These are phyloP conservation scores for Sporothrix globosa DNA, from an alignment of 2,329 filamentous ascomycete genomes.

Conservation along the genomic window DNA sequence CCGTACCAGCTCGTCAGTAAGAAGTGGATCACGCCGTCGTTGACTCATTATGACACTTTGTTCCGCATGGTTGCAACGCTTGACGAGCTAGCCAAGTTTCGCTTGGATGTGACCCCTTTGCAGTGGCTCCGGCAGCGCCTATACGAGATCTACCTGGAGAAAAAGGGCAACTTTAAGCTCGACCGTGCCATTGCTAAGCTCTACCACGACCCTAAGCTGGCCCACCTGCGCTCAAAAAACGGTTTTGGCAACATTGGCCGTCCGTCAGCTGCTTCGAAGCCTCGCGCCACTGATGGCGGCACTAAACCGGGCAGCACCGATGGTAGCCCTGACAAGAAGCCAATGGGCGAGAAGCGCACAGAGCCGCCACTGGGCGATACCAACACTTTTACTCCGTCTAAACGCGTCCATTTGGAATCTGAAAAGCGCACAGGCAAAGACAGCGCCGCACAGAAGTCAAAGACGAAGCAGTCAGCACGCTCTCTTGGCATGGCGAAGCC, in stretches of 20 bases:
- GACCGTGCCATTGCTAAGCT: slow-evolving; percentile 56
- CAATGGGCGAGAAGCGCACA: slow-evolving; percentile 31
- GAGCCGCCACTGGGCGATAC: slow-evolving; percentile 3
- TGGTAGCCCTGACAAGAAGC: background rate
- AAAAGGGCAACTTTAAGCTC: slow-evolving; percentile 56
- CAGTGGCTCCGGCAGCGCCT: slow-evolving; percentile 63
- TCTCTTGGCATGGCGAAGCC: background rate
- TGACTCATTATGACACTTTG: slow-evolving; percentile 60
- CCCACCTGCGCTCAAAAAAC: slow-evolving; percentile 53
- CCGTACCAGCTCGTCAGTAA: slow-evolving; percentile 62
- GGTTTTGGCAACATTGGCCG: slow-evolving; percentile 62
- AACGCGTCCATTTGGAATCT: background rate
- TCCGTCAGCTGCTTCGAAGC: slow-evolving; percentile 45
- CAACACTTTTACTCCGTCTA: slow-evolving; percentile 17
- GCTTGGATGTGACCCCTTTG: slow-evolving; percentile 56
- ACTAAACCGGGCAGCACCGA: background rate
- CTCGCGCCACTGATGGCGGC: slow-evolving; percentile 32
- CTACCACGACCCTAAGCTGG: slow-evolving; percentile 60
- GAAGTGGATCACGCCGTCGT: slow-evolving; percentile 51
- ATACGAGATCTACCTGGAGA: slow-evolving; percentile 51
- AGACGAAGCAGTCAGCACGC: background rate
- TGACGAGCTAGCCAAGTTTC: slow-evolving; percentile 57
- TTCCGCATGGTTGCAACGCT: slow-evolving; percentile 60
- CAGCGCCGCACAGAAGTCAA: background rate
- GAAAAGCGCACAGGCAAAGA: slow-evolving; percentile 14